A percentile compares a stretch with the other conserved stretches of the same genome.
Conservation (phyloP, 2,329 filamentous ascomycete genomes). For the Myriosclerotinia curreyana region DNA sequence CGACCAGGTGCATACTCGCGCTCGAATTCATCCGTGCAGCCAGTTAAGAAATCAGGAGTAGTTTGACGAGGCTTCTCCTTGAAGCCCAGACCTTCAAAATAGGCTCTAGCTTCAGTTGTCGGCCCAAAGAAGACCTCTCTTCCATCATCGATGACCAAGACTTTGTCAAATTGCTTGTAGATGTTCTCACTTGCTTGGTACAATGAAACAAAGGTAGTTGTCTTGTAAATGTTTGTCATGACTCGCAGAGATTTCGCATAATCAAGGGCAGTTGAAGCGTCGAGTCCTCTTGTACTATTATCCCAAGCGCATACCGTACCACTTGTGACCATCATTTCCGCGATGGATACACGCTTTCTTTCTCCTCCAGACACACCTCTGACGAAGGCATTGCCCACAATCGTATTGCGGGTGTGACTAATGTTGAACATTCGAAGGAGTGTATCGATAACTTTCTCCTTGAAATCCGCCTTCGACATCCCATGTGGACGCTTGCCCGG, state of each 20-base stretch:
- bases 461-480: slow-evolving; percentile 70
- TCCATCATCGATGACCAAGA: slow-evolving; percentile 71
- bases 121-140: slow-evolving; percentile 65
- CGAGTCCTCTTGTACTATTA: slow-evolving; percentile 75
- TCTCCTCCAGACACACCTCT: slow-evolving; percentile 69
- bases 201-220: slow-evolving; percentile 65
- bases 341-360: slow-evolving; percentile 74
- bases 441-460: slow-evolving; percentile 68
- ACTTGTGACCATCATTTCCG: slow-evolving; percentile 72
- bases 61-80: slow-evolving; percentile 56
- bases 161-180: slow-evolving; percentile 75
- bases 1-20: slow-evolving; percentile 68
- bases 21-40: slow-evolving; percentile 68
- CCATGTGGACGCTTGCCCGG: slow-evolving; percentile 76
- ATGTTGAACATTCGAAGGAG: slow-evolving; percentile 93
- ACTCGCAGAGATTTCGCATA: slow-evolving; percentile 68
- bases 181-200: slow-evolving; percentile 70
- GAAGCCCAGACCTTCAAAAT: slow-evolving; percentile 65
- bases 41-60: slow-evolving; percentile 75
- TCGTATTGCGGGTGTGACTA: slow-evolving; percentile 79
- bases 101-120: slow-evolving; percentile 58
- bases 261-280: slow-evolving; percentile 74
- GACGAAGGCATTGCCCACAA: slow-evolving; percentile 79
- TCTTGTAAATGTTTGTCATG: slow-evolving; percentile 73
- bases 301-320: slow-evolving; percentile 75